Base-by-base conservation (phyloP, 768 basidiomycete genomes). In the Collybiopsis confluens region DNA sequence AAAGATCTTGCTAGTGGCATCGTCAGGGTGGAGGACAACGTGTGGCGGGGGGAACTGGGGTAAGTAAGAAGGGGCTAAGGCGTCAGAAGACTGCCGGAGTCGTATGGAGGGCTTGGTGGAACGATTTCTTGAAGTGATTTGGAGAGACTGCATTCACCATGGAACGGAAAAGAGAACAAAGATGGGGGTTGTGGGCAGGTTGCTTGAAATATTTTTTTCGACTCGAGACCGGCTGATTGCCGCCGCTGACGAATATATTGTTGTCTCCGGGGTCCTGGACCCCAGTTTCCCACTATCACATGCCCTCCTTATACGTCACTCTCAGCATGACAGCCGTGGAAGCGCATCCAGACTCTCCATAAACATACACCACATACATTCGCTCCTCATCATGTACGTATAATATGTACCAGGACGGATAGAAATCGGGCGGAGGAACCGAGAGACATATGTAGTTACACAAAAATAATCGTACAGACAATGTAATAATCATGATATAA, bases 21-120 rank as follows among this genome's bases (percentile, higher is more conserved):
- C 88, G 58, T 90, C 88, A 3, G 82, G 79, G 59, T 90, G 88
- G 18, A 90, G 76, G 53, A 85, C 74, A 66, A 88, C 73, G 60
- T 82, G 68, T 2, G 78, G 76, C 0, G 86, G 79, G 54, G 24
- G 78, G 73, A 16, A 65, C 56, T 38, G 62, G 53, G 41, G 56
- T 38, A 55, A 60, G 44, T 46, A 55, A 43, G 43, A 49, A 23
- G 52, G 60, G 54, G 63, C 71, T 62, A 68, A 62, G 55, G 64
- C 68, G 64, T 74, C 71, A 42, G 79, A 70, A 13, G 67, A 70
- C 52, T 78, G 75, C 56, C 76, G 72, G 24, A 76, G 73, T 57
- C 81, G 82, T 50, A 72, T 62, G 24, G 78, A 73, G 53, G 81
- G 83, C 56, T 73, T 79, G 58, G 83, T 26, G 11, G 52, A 44